Conservation (phyloP, 2,329 filamentous ascomycete species). For the Trichoderma oligosporum region DNA sequence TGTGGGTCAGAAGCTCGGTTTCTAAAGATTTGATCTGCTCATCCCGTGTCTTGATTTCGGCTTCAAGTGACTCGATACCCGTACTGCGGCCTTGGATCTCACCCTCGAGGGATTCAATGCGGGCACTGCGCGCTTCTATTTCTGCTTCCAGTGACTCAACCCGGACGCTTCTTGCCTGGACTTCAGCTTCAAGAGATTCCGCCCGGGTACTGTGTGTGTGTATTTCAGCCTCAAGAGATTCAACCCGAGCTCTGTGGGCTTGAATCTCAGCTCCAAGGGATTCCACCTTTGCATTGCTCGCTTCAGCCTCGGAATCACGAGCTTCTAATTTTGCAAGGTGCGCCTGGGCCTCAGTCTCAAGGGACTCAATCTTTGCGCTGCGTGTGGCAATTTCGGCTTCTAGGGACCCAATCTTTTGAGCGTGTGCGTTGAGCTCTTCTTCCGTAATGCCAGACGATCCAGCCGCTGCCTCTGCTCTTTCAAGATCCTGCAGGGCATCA, state of each 20-base stretch:
- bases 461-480: conserved; percentile 32
- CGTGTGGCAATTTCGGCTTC: conserved; percentile 31
- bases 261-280: conserved; percentile 27
- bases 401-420: conserved; percentile 23
- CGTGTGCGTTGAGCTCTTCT: conserved; percentile 27
- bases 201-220: conserved; percentile 44
- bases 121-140: conserved; percentile 36
- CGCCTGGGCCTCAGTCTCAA: conserved; percentile 38
- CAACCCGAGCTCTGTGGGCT: conserved; percentile 38
- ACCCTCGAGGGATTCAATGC: conserved; percentile 35
- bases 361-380: conserved; percentile 37
- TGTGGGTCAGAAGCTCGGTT: conserved; percentile 38
- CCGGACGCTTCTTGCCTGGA: conserved; percentile 23
- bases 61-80: conserved; percentile 43
- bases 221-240: conserved; percentile 37
- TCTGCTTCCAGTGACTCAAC: conserved; percentile 23
- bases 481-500: conserved; percentile 36
- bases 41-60: conserved; percentile 35
- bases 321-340: conserved; percentile 42
- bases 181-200: conserved; percentile 38
- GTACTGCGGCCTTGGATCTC: conserved; percentile 43
- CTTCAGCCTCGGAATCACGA: conserved; percentile 38
- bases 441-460: conserved; percentile 26
- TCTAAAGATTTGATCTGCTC: conserved; percentile 36
- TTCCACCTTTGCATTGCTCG: conserved; percentile 23